Base-by-base conservation (phyloP, 2,329 filamentous ascomycete species). In the Elsinoe batatas region DNA sequence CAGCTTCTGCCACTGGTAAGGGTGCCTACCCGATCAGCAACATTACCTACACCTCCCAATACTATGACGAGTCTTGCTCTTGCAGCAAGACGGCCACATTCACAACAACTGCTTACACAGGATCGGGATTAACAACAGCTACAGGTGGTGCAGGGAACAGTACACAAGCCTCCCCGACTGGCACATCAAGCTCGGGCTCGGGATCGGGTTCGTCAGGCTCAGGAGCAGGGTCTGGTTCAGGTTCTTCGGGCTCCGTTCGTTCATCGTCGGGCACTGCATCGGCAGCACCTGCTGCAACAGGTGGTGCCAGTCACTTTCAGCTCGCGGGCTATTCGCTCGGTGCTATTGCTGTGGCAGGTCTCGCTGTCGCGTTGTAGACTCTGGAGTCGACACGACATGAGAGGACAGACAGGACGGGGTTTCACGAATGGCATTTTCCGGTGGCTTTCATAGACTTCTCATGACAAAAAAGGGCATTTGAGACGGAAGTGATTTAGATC, bases 51-150 rank as follows among this genome's bases (percentile, higher is more conserved):
- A 63, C 61, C 15, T 59, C 60, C 17, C 62, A 59, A 38, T 63
- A 59, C 57, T 64, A 57, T 37, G 62, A 64, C 37, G 43, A 56
- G 26, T 59, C 47, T 13, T 63, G 62, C 50, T 61, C 61, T 5
- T 63, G 62, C 61, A 61, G 61, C 18, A 63, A 62, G 56, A 61
- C 61, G 17, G 53, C 55, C n/a, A 46, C 57, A 36, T 33, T 57
- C 15, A 60, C 57, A 17, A 47, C 37, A 3, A 56, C 30, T 22
- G 46, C 33, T 56, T 53, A 53, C 42, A 46, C 40, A 17, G 54
- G 57, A 30, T 32, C 57, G 36, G 43, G 44, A 44, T 49, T 56
- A 15, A 40, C 54, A 36, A 57, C 42, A 30, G 33, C 44, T 35
- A 56, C 57, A 35, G 57, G 46, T 38, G 42, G 54, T 32, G 38